phyloP scores from a whole-genome alignment of 441 rosid species.

The Breynia disticha region DNA sequence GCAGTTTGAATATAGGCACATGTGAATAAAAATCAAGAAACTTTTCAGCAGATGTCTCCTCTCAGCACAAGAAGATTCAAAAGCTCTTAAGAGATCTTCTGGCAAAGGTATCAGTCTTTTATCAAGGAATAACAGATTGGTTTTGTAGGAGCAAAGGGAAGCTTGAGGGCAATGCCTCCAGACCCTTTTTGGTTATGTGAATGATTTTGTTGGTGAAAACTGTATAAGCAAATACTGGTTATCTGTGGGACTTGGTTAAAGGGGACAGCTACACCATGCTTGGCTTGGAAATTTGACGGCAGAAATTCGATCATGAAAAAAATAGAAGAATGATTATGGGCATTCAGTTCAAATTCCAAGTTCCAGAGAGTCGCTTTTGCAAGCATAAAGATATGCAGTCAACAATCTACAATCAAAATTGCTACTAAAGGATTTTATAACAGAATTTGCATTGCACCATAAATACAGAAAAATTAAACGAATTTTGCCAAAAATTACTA shows the following conservation, averaged over 20 bases:
- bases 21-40: constrained; percentile 88
- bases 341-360: too few species aligned
- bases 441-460: too few species aligned
- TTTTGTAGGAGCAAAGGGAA: constrained; percentile 60
- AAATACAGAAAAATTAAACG: too few species aligned
- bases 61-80: constrained; percentile 61
- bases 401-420: too few species aligned
- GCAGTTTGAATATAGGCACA: constrained; percentile 58
- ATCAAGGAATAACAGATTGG: constrained; percentile 65
- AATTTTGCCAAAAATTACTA: too few species aligned
- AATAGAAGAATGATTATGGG: too few species aligned
- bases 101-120: constrained; percentile 59
- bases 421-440: too few species aligned
- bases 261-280: constrained; percentile 78
- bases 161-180: constrained; percentile 92
- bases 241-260: constrained; percentile 84
- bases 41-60: constrained; percentile 43
- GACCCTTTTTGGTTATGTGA: constrained; percentile 67
- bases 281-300: constrained; percentile 72
- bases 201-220: constrained; percentile 35
- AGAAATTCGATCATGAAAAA: too few species aligned
- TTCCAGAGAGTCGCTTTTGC: too few species aligned
- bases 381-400: too few species aligned
- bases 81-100: constrained; percentile 69
- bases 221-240: constrained; percentile 54